These are phyloP conservation scores for Lachancea quebecensis DNA, from an alignment of 805 yeast species.

Conservation along the genomic window DNA sequence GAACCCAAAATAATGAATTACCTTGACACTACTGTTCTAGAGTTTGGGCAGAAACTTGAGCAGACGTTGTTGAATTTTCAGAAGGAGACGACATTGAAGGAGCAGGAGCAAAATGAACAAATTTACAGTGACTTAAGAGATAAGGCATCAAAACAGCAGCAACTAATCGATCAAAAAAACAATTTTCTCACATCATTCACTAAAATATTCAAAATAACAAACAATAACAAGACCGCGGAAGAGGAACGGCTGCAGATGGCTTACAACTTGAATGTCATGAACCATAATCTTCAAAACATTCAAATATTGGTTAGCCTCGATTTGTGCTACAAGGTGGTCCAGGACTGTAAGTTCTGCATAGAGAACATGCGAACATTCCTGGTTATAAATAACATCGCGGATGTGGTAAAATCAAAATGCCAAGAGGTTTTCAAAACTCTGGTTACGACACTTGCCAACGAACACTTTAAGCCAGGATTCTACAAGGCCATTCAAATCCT, in stretches of 20 bases:
- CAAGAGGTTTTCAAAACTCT: constrained; percentile 65
- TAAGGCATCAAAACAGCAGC: constrained; percentile 32
- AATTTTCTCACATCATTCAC: constrained; percentile 60
- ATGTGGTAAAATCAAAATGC: constrained; percentile 28
- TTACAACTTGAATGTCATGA: constrained; percentile 71
- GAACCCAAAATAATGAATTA: constrained; percentile 33
- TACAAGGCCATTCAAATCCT: constrained; percentile 68
- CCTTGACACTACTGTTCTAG: constrained; percentile 26
- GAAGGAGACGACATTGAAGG: constrained; percentile 23
- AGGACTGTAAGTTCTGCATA: constrained; percentile 58
- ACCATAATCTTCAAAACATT: constrained; percentile 67
- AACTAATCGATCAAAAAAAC: constrained; percentile 34
- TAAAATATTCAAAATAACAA: constrained; percentile 46
- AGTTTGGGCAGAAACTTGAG: constrained; percentile 26
- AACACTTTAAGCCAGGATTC: constrained; percentile 83
- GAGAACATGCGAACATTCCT: constrained; percentile 49
- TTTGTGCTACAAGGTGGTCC: constrained; percentile 62
- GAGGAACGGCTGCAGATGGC: constrained; percentile 50
- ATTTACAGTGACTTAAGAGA: constrained; percentile 36
- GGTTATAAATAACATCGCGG: constrained; percentile 28
- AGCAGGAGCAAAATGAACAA: constrained; percentile 37
- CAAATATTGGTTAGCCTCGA: constrained; percentile 76
- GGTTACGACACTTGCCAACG: constrained; percentile 52
- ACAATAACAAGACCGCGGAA: constrained; percentile 22
- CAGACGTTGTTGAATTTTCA: constrained; percentile 24